Conservation (phyloP, 2,329 filamentous ascomycete genomes). For the Oidium heveae region DNA sequence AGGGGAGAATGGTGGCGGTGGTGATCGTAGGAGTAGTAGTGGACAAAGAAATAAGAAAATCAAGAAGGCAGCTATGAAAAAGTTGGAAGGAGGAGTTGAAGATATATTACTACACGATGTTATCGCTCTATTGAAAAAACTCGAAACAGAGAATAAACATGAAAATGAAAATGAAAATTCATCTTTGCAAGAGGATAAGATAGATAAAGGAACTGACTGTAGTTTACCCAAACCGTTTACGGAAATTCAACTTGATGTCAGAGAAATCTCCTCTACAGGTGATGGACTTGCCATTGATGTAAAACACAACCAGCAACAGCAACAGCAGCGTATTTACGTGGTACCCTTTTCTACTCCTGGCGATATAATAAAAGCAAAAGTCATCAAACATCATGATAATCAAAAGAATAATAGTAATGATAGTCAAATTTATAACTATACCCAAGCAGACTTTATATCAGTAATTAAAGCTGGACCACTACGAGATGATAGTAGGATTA, state of each 20-base stretch:
- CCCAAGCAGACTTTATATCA: constrained; percentile 58
- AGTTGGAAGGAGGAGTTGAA: constrained; percentile 35
- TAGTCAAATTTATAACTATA: constrained; percentile 24
- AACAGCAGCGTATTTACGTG: constrained; percentile 44
- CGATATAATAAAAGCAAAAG: constrained; percentile 54
- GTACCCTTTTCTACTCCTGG: constrained; percentile 77
- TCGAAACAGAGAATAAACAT: no score
- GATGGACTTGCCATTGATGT: constrained; percentile 51
- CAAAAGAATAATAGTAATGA: constrained; percentile 14
- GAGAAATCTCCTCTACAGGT: constrained; percentile 68
- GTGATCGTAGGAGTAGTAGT: constrained; percentile 17
- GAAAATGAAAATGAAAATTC: not conserved
- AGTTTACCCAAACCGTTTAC: constrained; percentile 39
- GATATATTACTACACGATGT: constrained; percentile 43
- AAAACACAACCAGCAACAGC: constrained; percentile 17
- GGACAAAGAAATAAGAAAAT: constrained; percentile 25
- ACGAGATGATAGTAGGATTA: constrained; percentile 52
- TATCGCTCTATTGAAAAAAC: constrained; percentile 21
- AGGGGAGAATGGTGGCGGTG: constrained; percentile 9
- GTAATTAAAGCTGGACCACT: constrained; percentile 47
- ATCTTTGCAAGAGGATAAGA: constrained; percentile 5
- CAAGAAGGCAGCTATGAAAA: constrained; percentile 17
- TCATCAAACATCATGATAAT: constrained; percentile 42
- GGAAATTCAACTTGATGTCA: constrained; percentile 61
- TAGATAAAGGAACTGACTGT: constrained; percentile 9